Evolutionary conservation across 2,329 filamentous ascomycete species (phyloP).

Genomic region (Cercospora zeae-maydis): DNA sequence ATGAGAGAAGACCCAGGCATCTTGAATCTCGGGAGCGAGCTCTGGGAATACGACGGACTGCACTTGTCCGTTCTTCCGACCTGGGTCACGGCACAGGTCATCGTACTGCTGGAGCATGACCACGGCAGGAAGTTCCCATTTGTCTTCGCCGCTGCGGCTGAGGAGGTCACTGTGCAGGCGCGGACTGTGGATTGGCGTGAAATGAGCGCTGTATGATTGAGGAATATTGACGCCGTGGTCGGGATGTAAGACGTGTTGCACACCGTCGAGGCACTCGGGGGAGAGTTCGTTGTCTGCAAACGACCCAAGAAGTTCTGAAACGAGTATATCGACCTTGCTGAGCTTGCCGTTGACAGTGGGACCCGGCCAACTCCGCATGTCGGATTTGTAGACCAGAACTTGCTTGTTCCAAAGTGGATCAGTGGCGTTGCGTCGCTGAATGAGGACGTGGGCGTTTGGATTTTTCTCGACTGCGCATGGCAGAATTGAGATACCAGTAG

Average conservation of each 20-base stretch:
- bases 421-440: conserved; percentile 78
- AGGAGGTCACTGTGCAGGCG: conserved; percentile 79
- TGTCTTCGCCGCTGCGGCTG: conserved; percentile 58
- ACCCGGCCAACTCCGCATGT: conserved; percentile 96
- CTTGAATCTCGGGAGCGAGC: conserved; percentile 56
- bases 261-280: conserved; percentile 92
- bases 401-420: conserved; percentile 66
- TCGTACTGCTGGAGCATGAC: conserved; percentile 89
- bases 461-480: conserved; percentile 97
- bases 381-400: conserved; percentile 87
- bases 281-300: conserved; percentile 97
- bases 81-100: conserved; percentile 59
- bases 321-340: conserved; percentile 80
- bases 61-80: not conserved
- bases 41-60: conserved; percentile 14
- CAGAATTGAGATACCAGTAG: conserved; percentile 72
- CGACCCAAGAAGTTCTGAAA: conserved; percentile 90
- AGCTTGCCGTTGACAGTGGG: conserved; percentile 56
- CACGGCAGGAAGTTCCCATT: conserved; percentile 90
- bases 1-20: conserved; percentile 77
- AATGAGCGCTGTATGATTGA: conserved; percentile 84
- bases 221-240: conserved; percentile 89
- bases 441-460: conserved; percentile 90
- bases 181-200: conserved; percentile 87
- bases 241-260: conserved; percentile 81